Conservation (phyloP, 192 early-diverging fungal genomes). For the Phlyctochytrium bullatum region DNA sequence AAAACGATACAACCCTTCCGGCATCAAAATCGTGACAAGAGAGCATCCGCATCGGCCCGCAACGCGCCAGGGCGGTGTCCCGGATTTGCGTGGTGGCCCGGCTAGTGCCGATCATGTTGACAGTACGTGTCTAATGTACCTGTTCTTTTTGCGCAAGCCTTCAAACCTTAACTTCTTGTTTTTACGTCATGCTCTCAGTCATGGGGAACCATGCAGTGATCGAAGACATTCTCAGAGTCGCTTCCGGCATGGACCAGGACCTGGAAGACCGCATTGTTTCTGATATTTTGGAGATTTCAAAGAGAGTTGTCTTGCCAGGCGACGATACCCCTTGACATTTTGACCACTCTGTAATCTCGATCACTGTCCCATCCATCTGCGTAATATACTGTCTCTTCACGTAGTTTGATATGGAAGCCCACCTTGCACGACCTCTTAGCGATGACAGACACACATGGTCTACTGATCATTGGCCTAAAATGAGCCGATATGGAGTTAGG, state of each 20-base stretch:
- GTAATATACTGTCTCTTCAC: too few species aligned
- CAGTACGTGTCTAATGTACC: slow-evolving; percentile 15
- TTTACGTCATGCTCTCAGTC: slow-evolving; percentile 28
- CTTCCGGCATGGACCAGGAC: slow-evolving; percentile 41
- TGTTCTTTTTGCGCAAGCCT: not conserved
- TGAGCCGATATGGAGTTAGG: too few species aligned
- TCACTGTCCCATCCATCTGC: too few species aligned
- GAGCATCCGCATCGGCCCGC: slow-evolving; percentile 34
- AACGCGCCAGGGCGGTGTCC: not conserved
- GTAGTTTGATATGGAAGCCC: too few species aligned
- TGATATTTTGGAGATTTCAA: not conserved
- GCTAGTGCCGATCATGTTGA: slow-evolving; percentile 83
- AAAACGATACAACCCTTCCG: slow-evolving; percentile 74
- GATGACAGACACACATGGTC: too few species aligned
- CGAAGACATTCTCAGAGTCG: slow-evolving; percentile 55
- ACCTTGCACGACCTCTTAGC: too few species aligned
- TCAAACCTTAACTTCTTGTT: too few species aligned
- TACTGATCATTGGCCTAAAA: too few species aligned
- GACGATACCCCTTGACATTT: too few species aligned
- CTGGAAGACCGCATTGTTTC: not conserved
- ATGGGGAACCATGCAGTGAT: slow-evolving; percentile 75
- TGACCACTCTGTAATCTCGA: too few species aligned
- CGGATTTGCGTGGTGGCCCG: slow-evolving; percentile 57
- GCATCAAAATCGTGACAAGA: slow-evolving; percentile 60
- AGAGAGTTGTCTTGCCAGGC: not conserved